Conservation (phyloP, 75 land plant species). For the Selaginella moellendorffii region DNA sequence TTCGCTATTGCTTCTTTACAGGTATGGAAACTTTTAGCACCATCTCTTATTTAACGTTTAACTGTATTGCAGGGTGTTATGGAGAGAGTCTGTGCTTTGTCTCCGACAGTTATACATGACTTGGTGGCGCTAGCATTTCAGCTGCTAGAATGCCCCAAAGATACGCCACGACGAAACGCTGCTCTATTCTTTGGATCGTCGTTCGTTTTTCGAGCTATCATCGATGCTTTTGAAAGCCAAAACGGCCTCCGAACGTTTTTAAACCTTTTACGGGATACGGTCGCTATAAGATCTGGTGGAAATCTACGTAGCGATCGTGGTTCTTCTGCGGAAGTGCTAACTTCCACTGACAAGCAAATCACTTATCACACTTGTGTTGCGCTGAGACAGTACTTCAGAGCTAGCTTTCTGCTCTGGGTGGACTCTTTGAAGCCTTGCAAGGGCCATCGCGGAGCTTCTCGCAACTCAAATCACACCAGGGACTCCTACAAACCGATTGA, state of each 20-base stretch:
- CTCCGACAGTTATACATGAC: conserved; percentile 57
- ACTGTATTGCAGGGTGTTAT: conserved; percentile 60
- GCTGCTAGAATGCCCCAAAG: conserved; percentile 77
- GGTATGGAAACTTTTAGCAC: conserved; percentile 27
- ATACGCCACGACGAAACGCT: conserved; percentile 82
- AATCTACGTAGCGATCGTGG: conserved; percentile 13
- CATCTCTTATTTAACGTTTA: not conserved
- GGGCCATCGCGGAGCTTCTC: conserved; percentile 45
- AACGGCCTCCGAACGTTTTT: conserved; percentile 72
- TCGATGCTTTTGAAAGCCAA: conserved; percentile 83
- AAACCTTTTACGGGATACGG: conserved; percentile 56
- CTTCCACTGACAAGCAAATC: conserved; percentile 81
- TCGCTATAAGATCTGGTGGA: conserved; percentile 68
- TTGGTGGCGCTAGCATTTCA: conserved; percentile 75
- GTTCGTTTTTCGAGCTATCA: conserved; percentile 84
- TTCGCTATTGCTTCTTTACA: conserved; percentile 95
- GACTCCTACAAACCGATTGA: conserved; percentile 90
- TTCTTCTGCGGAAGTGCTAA: conserved; percentile 78
- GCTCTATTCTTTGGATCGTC: conserved; percentile 82
- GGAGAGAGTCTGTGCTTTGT: conserved; percentile 89
- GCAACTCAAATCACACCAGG: conserved; percentile 42
- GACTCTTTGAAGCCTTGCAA: conserved; percentile 86
- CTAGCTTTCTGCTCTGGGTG: conserved; percentile 78
- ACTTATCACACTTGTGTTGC: conserved; percentile 98
- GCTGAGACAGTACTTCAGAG: conserved; percentile 83